phyloP scores from a whole-genome alignment of 2,329 filamentous ascomycete species.

The Chlorencoelia australis region DNA sequence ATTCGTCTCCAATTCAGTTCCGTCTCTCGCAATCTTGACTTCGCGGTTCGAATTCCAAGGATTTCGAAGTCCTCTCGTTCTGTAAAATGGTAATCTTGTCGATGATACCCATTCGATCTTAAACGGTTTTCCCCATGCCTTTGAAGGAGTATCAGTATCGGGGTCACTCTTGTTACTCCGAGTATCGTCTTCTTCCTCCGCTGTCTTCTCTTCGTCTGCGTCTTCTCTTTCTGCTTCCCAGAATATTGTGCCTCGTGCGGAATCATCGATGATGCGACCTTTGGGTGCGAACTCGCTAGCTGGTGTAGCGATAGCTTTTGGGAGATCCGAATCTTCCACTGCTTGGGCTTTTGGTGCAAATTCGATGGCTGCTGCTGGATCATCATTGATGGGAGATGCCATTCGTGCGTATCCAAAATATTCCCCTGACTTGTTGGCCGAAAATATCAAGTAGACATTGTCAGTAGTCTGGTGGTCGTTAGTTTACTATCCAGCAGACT shows the following conservation, averaged over 20 bases:
- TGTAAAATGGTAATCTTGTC: constrained; percentile 74
- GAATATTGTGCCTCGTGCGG: constrained; percentile 88
- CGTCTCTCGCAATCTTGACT: constrained; percentile 91
- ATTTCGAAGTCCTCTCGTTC: constrained; percentile 77
- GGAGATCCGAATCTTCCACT: constrained; percentile 52
- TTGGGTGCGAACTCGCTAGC: constrained; percentile 69
- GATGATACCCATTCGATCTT: constrained; percentile 84
- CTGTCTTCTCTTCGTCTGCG: constrained; percentile 29
- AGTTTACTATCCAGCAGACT: constrained; percentile 7
- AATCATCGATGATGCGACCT: constrained; percentile 86
- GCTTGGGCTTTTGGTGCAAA: constrained; percentile 57
- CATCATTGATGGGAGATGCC: constrained; percentile 72
- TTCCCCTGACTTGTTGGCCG: constrained; percentile 93
- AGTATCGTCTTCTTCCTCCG: constrained; percentile 35
- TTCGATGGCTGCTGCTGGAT: constrained; percentile 58
- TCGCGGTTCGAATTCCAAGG: constrained; percentile 93
- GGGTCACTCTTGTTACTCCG: constrained; percentile 32
- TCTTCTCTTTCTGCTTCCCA: constrained; percentile 74
- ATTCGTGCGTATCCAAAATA: constrained; percentile 95
- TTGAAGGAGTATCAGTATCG: constrained; percentile 27
- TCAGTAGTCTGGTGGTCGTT: constrained; percentile 51
- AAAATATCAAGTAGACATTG: constrained; percentile 87
- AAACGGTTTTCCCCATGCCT: constrained; percentile 83
- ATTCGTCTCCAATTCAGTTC: constrained; percentile 80
- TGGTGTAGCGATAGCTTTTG: constrained; percentile 70